Conservation (phyloP, 2,329 filamentous ascomycete species). For the Trichoderma sp. region DNA sequence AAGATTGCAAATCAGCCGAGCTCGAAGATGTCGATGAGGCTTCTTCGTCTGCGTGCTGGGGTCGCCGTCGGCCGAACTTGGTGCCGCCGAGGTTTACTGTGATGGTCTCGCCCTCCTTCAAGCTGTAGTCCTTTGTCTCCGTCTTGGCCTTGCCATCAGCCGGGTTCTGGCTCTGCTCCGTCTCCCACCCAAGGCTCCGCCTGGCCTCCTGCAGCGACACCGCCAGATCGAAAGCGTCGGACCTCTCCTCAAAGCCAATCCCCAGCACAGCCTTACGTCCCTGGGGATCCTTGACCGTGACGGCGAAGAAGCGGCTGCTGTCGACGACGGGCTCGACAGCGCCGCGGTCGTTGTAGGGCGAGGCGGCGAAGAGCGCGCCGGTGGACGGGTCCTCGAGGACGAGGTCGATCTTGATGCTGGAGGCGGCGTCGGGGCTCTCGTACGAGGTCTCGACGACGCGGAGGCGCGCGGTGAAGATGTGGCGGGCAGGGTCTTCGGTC, state of each 20-base stretch:
- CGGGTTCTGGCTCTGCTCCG: conserved; percentile 36
- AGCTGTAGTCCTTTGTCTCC: conserved; percentile 67
- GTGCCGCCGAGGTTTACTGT: conserved; percentile 70
- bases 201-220: conserved; percentile 78
- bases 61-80: conserved; percentile 53
- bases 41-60: conserved; percentile 29
- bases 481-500: conserved; percentile 69
- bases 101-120: conserved; percentile 90
- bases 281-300: conserved; percentile 74
- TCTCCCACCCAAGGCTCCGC: conserved; percentile 65
- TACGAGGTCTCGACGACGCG: conserved; percentile 76
- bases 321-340: conserved; percentile 78
- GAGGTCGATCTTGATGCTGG: conserved; percentile 70
- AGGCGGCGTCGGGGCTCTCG: conserved; percentile 35
- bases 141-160: conserved; percentile 40
- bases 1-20: conserved; percentile 50
- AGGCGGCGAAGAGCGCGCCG: conserved; percentile 79
- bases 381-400: conserved; percentile 74
- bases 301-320: conserved; percentile 79
- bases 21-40: conserved; percentile 22
- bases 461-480: conserved; percentile 84
- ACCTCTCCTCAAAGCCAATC: conserved; percentile 83
- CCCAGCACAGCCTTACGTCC: conserved; percentile 78
- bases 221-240: conserved; percentile 82
- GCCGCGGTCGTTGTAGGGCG: conserved; percentile 67